Evolutionary conservation across 1,139 yeast genomes (phyloP).

Genomic region (Blastobotrys serpentis): DNA sequence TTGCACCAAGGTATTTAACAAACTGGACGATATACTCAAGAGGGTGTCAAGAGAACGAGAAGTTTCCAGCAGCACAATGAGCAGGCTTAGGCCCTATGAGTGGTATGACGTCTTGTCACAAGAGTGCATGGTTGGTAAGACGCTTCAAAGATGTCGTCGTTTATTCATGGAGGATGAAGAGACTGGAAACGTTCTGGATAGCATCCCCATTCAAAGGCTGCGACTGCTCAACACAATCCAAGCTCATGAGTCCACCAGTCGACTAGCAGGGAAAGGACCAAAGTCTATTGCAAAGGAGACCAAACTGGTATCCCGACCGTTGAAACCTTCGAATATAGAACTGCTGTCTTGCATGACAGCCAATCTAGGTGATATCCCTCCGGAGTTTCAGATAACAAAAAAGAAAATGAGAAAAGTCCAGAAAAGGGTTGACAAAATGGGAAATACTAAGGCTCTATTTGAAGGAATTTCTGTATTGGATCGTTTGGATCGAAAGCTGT

Average conservation of each 20-base stretch:
- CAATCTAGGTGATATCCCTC: not conserved
- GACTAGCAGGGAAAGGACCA: not conserved
- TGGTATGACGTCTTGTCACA: conserved; percentile 24
- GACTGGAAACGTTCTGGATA: conserved; percentile 1
- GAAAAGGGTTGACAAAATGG: not conserved
- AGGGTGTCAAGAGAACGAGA: conserved; percentile 11
- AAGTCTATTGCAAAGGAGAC: not conserved
- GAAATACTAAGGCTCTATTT: not conserved
- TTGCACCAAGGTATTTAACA: conserved; percentile 15
- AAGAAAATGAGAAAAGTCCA: not conserved
- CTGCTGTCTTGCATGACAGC: not conserved
- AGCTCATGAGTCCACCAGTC: not conserved
- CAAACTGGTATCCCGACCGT: not conserved
- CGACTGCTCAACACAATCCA: not conserved
- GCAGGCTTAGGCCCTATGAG: conserved; percentile 8
- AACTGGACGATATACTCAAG: conserved; percentile 20
- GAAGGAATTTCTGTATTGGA: not conserved
- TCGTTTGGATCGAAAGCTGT: not conserved
- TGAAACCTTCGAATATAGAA: not conserved
- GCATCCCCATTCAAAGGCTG: conserved; percentile 9
- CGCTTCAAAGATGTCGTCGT: conserved; percentile 23
- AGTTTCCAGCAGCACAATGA: conserved; percentile 7
- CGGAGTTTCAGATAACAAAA: not conserved
- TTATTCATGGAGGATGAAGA: conserved; percentile 20
- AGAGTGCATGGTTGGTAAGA: conserved; percentile 21